Conservation (phyloP, 345 rosid species). For the Ceriops zippeliana region DNA sequence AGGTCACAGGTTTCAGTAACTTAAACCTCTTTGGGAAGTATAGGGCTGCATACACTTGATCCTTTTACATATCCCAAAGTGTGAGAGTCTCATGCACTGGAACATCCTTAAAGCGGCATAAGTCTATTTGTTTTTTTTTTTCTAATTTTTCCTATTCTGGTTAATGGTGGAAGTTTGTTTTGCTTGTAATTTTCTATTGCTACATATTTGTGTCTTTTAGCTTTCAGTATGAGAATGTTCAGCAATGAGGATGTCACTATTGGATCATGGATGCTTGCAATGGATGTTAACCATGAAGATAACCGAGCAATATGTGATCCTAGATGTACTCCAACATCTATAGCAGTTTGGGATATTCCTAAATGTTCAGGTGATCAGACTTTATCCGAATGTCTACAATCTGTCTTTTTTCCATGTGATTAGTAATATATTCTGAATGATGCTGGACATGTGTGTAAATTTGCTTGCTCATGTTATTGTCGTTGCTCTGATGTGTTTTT, state of each 20-base stretch:
- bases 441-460: background rate
- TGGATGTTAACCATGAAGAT: slow-evolving; percentile 78
- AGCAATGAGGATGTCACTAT: slow-evolving; percentile 88
- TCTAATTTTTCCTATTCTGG: background rate
- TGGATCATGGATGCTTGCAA: slow-evolving; percentile 91
- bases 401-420: background rate
- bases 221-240: slow-evolving; percentile 74
- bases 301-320: slow-evolving; percentile 76
- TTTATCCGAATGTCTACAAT: background rate
- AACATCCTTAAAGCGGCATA: too few species aligned
- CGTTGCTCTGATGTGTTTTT: background rate
- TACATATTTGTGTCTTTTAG: slow-evolving; percentile 5
- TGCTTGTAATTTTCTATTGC: slow-evolving; percentile 7
- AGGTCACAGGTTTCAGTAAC: too few species aligned
- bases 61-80: too few species aligned
- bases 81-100: too few species aligned
- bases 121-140: background rate
- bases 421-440: background rate
- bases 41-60: too few species aligned
- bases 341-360: slow-evolving; percentile 89
- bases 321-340: slow-evolving; percentile 62
- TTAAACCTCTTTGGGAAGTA: too few species aligned
- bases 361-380: slow-evolving; percentile 67
- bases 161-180: background rate
- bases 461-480: too few species aligned